Conservation (phyloP, 2,329 filamentous ascomycete genomes). For the Cladosporium sphaerospermum region DNA sequence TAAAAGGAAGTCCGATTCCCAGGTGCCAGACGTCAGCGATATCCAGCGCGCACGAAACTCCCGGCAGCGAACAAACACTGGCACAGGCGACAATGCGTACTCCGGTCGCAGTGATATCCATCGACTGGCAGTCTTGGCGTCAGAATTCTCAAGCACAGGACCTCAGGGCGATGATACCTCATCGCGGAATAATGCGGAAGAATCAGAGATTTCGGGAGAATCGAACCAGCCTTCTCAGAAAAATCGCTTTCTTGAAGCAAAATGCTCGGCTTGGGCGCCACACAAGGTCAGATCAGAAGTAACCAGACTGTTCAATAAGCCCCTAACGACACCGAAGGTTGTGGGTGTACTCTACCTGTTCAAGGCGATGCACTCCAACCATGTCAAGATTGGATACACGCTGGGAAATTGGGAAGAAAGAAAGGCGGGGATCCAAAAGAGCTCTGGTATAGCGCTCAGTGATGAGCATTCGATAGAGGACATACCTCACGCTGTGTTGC, state of each 20-base stretch:
- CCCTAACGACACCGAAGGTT: neutral
- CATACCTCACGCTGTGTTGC: neutral
- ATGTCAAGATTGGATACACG: conserved; percentile 4
- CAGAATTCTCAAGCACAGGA: too few relatives aligned
- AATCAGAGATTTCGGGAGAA: neutral
- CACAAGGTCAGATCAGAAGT: neutral
- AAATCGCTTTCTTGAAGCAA: neutral
- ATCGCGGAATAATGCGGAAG: neutral
- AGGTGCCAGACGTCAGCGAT: too few relatives aligned
- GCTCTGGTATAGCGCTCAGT: neutral
- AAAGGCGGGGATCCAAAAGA: neutral
- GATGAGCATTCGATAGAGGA: neutral
- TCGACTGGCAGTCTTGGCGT: too few relatives aligned
- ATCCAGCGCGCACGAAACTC: too few relatives aligned
- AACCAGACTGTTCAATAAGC: neutral
- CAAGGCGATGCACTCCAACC: neutral
- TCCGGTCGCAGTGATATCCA: too few relatives aligned
- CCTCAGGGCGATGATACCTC: too few relatives aligned
- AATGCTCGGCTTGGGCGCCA: neutral
- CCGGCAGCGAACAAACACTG: too few relatives aligned
- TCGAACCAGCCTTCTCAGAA: neutral
- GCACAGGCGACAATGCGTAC: too few relatives aligned
- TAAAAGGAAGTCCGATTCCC: neutral
- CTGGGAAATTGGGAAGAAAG: neutral
- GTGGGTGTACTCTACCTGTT: neutral